Conservation (phyloP, 768 basidiomycete species). For the Imleria badia region DNA sequence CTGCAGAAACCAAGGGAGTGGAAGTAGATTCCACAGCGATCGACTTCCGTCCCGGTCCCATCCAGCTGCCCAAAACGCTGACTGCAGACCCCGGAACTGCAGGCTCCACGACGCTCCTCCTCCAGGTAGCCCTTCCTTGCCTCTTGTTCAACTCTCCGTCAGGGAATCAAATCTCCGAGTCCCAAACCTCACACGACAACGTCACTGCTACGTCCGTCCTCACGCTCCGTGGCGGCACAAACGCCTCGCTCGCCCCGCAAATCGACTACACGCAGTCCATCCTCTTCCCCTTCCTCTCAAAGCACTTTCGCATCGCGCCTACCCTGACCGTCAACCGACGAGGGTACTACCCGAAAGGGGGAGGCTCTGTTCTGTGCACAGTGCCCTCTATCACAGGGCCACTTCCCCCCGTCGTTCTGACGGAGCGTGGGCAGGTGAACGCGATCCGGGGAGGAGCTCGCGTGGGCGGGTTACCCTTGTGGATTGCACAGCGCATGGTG, state of each 20-base stretch:
- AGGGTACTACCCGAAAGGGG: conserved; percentile 75
- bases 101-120: conserved; percentile 66
- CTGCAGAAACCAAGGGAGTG: conserved; percentile 55
- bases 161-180: not conserved
- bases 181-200: not conserved
- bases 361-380: conserved; percentile 55
- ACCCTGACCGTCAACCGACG: conserved; percentile 51
- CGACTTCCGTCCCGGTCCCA: conserved; percentile 53
- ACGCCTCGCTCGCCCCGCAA: conserved; percentile 69
- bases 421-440: conserved; percentile 55
- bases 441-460: conserved; percentile 59
- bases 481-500: conserved; percentile 56
- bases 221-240: conserved; percentile 67
- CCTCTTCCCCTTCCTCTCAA: conserved; percentile 65
- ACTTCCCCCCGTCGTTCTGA: conserved; percentile 46
- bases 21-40: conserved; percentile 50
- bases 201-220: conserved; percentile 42
- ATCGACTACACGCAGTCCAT: conserved; percentile 69
- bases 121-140: conserved; percentile 71
- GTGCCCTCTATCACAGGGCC: conserved; percentile 39
- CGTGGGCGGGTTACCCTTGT: conserved; percentile 60
- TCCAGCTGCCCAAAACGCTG: conserved; percentile 41
- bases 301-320: conserved; percentile 49
- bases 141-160: conserved; percentile 51
- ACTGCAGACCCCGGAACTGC: conserved; percentile 56